Conservation (phyloP, 1,139 yeast species). For the Hemisphaericaspora xylofermentans region DNA sequence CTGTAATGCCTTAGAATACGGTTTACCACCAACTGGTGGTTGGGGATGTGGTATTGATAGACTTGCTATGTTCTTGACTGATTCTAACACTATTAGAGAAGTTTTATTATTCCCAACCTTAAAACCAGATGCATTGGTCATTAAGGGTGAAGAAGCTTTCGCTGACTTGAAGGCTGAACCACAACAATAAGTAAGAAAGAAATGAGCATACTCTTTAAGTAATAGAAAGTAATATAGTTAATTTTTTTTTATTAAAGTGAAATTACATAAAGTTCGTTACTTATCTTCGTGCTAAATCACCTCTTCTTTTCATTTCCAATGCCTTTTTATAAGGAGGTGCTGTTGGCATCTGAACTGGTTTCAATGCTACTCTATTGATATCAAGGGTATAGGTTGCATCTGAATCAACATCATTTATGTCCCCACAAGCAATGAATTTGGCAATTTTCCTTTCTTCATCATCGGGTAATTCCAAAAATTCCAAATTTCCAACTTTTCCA, state of each 20-base stretch:
- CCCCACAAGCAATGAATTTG: constrained; percentile 92
- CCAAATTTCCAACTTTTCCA: constrained; percentile 51
- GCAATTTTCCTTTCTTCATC: constrained; percentile 72
- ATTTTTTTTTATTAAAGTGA: background rate
- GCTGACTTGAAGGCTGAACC: constrained; percentile 1
- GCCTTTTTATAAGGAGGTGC: constrained; percentile 96
- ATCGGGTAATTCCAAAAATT: constrained; percentile 40
- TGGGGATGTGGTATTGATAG: constrained; percentile 99
- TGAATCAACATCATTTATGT: constrained; percentile 79
- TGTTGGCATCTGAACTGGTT: constrained; percentile 92
- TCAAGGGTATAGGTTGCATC: constrained; percentile 89
- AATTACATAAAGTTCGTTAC: background rate
- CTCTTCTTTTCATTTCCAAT: constrained; percentile 78
- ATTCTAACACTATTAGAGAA: constrained; percentile 96
- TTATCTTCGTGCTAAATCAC: constrained; percentile 42
- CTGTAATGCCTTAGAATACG: constrained; percentile 97
- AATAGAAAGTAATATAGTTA: background rate
- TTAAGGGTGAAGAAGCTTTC: constrained; percentile 37
- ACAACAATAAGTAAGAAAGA: constrained; percentile 1
- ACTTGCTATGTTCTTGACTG: constrained; percentile 95
- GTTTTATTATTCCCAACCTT: constrained; percentile 97
- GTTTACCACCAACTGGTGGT: constrained; percentile 99
- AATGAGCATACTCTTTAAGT: no score
- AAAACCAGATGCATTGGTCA: constrained; percentile 73
- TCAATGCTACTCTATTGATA: constrained; percentile 50